Base-by-base conservation (phyloP, 176 grass and related monocot genomes). In the Phragmites australis region DNA sequence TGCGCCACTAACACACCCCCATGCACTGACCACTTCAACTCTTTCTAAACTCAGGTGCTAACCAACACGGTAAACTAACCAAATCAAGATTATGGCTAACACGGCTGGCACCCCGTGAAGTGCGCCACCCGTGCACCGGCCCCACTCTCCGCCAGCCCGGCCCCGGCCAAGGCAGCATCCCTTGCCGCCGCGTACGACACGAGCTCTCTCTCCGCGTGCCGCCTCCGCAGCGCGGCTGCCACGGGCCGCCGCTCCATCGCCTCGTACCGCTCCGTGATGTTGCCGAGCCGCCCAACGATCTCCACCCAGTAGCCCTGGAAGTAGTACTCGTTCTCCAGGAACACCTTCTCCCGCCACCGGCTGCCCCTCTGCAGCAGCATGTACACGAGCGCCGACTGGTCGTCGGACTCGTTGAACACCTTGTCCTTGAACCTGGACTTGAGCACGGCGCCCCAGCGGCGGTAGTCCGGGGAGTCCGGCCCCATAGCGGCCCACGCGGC, bases 81-180 rank as follows among this genome's bases (percentile, higher is more conserved):
- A n/a, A n/a, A n/a, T n/a, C n/a, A n/a, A n/a, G n/a, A n/a, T n/a
- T n/a, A n/a, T n/a, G n/a, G n/a, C n/a, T n/a, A n/a, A n/a, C n/a
- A n/a, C n/a, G 92, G 95, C 83, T 98, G 95, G 65, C 95, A 98
- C 14, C 95, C 95, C 6, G 90, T 94, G 92, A 98, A 98, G 79
- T 98, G 95, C 72, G 77, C 90, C 86, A 91, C 18, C 88, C 90
- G 15, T 11, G 1, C 21, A 70, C 72, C n/a, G n/a, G n/a, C n/a
- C 15, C 91, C 87, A 76, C 72, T 68, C 65, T 50, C 74, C 63
- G 70, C 79, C 67, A 76, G 69, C 49, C 82, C 85, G 31, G 78
- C 87, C 65, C 21, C 55, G 30, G 18, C 50, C 77, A 94, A 31
- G 37, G 75, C 60, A n/a, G 29, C 87, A n/a, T 82, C 53, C 73